These are phyloP conservation scores for Haplosporangium sp. DNA, from an alignment of 371 early-diverging fungal species.

Conservation along the genomic window DNA sequence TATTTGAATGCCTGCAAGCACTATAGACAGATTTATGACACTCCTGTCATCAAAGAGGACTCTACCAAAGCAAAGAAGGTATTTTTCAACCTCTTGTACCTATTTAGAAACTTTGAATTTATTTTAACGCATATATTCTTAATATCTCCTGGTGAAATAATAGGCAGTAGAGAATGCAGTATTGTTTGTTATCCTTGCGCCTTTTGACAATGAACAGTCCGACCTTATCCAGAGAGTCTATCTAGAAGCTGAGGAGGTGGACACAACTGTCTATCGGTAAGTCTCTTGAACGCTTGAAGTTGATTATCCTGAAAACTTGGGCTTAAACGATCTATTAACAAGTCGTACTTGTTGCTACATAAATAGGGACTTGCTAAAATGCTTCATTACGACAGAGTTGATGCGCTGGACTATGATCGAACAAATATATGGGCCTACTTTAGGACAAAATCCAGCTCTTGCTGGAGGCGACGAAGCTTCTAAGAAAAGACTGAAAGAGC, in stretches of 20 bases:
- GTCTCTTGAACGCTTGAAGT: constrained; percentile 13
- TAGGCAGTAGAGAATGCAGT: constrained; percentile 82
- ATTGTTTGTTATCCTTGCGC: constrained; percentile 89
- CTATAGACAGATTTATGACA: constrained; percentile 91
- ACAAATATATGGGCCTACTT: constrained; percentile 81
- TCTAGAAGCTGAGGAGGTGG: constrained; percentile 81
- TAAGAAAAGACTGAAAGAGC: constrained; percentile 81
- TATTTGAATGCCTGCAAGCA: constrained; percentile 92
- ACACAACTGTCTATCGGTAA: constrained; percentile 79
- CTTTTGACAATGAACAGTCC: constrained; percentile 95
- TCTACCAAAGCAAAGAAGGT: constrained; percentile 84
- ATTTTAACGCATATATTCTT: background rate
- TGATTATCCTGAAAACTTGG: background rate
- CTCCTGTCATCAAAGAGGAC: constrained; percentile 83
- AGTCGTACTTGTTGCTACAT: background rate
- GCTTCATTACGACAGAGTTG: constrained; percentile 92
- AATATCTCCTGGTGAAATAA: background rate
- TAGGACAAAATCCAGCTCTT: constrained; percentile 82
- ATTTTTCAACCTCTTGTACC: constrained; percentile 11
- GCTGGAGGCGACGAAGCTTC: constrained; percentile 79
- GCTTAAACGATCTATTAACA: background rate
- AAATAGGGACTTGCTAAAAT: constrained; percentile 81
- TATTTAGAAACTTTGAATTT: background rate
- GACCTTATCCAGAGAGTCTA: constrained; percentile 90
- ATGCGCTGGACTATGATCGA: constrained; percentile 95